Percentiles rank a stretch among this genome's conserved stretches.
Conservation (phyloP, 2,329 filamentous ascomycete genomes). For the Plectosphaerella sp. region DNA sequence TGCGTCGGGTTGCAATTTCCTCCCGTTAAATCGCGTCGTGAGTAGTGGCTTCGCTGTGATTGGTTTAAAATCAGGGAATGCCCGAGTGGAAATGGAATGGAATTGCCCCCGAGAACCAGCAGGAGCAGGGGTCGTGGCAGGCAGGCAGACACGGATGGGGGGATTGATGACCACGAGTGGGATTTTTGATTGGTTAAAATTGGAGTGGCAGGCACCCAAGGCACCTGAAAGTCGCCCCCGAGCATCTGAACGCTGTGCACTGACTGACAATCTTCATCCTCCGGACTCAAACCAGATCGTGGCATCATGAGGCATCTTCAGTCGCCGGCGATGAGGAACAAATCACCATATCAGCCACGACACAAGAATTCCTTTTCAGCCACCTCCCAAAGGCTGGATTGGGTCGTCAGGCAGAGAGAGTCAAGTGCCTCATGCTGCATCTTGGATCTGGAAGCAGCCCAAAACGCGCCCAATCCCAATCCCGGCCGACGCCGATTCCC, state of each 20-base stretch:
- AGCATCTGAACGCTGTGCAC: not conserved
- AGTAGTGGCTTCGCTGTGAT: not conserved
- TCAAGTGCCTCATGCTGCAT: not conserved
- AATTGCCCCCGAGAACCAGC: not conserved
- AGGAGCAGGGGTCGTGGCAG: not conserved
- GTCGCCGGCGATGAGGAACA: not conserved
- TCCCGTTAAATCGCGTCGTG: not conserved
- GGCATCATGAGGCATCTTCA: not conserved
- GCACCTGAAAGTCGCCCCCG: not conserved
- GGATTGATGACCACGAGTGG: too few relatives aligned
- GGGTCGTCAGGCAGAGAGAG: not conserved
- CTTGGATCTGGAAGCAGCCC: conserved; percentile 4
- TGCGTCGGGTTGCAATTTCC: not conserved
- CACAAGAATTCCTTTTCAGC: not conserved
- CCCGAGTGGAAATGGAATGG: not conserved
- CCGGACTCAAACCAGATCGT: not conserved
- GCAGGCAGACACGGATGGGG: not conserved
- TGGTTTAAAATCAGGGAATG: not conserved
- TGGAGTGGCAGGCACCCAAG: not conserved
- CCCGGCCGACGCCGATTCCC: not conserved
- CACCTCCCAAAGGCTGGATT: not conserved
- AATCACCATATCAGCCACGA: not conserved
- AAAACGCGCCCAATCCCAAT: conserved; percentile 5
- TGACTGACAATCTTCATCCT: not conserved
- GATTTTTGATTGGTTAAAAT: too few relatives aligned